These are phyloP conservation scores for Pulicaria dysenterica DNA, from an alignment of 129 eudicot species.

Conservation along the genomic window DNA sequence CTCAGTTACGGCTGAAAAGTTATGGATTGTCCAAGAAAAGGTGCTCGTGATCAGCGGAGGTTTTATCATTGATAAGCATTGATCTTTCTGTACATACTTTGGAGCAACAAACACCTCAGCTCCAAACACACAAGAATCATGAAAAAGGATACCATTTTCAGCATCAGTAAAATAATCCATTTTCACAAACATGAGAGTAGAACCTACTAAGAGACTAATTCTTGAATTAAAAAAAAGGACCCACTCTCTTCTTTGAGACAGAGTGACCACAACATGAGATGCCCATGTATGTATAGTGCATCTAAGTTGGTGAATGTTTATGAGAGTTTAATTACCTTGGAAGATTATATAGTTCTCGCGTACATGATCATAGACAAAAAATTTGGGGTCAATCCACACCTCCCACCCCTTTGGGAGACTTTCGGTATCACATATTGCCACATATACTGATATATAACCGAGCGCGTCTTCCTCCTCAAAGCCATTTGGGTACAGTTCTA, in stretches of 20 bases:
- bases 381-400: background rate
- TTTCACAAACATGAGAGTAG: background rate
- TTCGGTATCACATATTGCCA: background rate
- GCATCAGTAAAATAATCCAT: background rate
- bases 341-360: background rate
- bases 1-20: background rate
- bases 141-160: background rate
- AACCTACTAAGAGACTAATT: too few species aligned
- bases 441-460: background rate
- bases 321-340: background rate
- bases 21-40: background rate
- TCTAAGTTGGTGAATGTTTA: background rate
- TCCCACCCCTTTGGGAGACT: conserved; percentile 6
- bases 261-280: too few species aligned
- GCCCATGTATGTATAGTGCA: background rate
- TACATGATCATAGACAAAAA: conserved; percentile 11
- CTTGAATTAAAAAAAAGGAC: too few species aligned
- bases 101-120: background rate
- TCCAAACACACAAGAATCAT: conserved; percentile 8
- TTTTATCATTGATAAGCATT: background rate
- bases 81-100: background rate
- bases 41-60: background rate
- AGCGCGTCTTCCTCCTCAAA: background rate
- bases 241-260: too few species aligned
- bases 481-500: background rate